Percentiles rank a stretch among this genome's conserved stretches.
These are phyloP conservation scores for Colletotrichum trifolii DNA, from an alignment of 2,329 filamentous ascomycete species.

Conservation along the genomic window DNA sequence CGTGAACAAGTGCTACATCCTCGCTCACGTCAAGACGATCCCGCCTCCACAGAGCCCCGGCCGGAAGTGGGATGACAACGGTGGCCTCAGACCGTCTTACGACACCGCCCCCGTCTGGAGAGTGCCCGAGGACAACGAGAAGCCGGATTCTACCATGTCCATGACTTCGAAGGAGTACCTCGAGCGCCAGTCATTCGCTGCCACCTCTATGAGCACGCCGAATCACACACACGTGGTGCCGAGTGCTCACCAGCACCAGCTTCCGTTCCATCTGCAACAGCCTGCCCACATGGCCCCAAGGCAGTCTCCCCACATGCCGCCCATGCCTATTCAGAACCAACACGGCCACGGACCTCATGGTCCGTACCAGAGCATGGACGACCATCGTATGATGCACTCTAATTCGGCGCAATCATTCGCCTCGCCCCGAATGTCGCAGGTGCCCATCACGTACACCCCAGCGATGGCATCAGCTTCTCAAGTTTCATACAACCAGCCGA, in stretches of 20 bases:
- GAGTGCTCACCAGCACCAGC: slow-evolving; percentile 84
- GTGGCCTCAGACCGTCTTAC: slow-evolving; percentile 85
- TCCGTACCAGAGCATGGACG: slow-evolving; percentile 79
- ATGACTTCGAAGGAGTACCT: slow-evolving; percentile 83
- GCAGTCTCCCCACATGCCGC: slow-evolving; percentile 79
- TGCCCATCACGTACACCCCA: slow-evolving; percentile 75
- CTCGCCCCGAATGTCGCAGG: slow-evolving; percentile 81
- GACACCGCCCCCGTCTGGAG: slow-evolving; percentile 90
- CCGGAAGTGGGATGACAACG: slow-evolving; percentile 78
- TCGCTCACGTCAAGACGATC: slow-evolving; percentile 65
- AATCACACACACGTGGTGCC: slow-evolving; percentile 76
- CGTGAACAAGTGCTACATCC: slow-evolving; percentile 73
- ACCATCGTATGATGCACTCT: slow-evolving; percentile 89
- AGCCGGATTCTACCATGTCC: slow-evolving; percentile 70
- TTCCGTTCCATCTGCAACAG: slow-evolving; percentile 85
- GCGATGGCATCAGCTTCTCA: slow-evolving; percentile 77
- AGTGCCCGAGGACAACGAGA: slow-evolving; percentile 74
- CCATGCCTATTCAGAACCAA: slow-evolving; percentile 80
- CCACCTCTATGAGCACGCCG: slow-evolving; percentile 72
- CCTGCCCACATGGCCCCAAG: slow-evolving; percentile 75
- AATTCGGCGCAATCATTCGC: slow-evolving; percentile 87
- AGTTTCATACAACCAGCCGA: slow-evolving; percentile 77
- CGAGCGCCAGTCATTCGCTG: slow-evolving; percentile 71
- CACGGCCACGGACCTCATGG: slow-evolving; percentile 73
- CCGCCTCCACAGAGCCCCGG: slow-evolving; percentile 57